Evolutionary conservation across 208 protist species (phyloP), one percentile per base, ranked within the genome.

Genomic region (Trypanosoma theileri): DNA sequence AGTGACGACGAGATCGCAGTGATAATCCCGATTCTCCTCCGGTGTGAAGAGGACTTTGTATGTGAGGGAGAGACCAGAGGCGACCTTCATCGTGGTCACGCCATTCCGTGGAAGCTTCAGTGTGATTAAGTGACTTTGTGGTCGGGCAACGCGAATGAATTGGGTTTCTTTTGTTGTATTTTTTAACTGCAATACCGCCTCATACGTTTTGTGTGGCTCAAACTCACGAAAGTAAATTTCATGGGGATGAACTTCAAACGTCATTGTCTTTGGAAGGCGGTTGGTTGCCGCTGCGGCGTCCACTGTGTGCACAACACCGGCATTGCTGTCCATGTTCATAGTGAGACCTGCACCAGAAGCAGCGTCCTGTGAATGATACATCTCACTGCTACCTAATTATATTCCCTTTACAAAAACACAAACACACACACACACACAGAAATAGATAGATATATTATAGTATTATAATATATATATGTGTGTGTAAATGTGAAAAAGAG

Each of bases 11-110:
- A 98, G 74, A 31, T 98, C 86, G 26, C 75, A 84, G 42, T 46
- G 61, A 82, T 97, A 98, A 76, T 98, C 92, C 0, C 56, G 62
- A 4, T 61, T 71, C 59, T 91, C 88, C 11, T 91, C 85, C 0
- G 94, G 86, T 12, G 59, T 88, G 71, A 98, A 98, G 17, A 73
- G 35, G n/a, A 98, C 73, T 16, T 75, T 90, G 73, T 92, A 97
- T 9, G 58, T 69, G 8, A 98, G 79, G 14, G 94, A 83, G 28
- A 98, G 91, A 14, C 96, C 96, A 0, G 95, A 80, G 1, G 93
- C 91, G 12, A 97, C 87, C 71, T 94, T 95, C 57, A 81, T 81
- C 2, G 88, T 86, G 22, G 77, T 79, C 55, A 79, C 68, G 0
- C 75, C 79, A 3, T 79, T 79, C 28, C 77, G 76, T 8, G 91